phyloP scores from a whole-genome alignment of 495 filamentous ascomycete genomes.

The Penicillium diatomitis region DNA sequence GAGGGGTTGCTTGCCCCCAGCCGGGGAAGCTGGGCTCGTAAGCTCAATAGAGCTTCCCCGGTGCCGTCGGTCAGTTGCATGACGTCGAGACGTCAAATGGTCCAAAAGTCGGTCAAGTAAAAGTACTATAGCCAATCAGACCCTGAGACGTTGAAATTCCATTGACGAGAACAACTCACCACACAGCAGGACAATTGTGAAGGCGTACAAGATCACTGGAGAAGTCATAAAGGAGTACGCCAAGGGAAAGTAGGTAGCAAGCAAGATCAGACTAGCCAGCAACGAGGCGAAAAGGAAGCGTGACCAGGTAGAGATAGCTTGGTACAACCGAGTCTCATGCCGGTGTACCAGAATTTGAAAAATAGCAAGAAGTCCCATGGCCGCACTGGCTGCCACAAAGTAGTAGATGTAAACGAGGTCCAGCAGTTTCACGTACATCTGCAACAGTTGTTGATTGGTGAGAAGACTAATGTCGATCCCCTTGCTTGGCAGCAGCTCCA shows the following conservation, averaged over 20 bases:
- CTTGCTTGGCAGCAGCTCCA: slow-evolving; percentile 29
- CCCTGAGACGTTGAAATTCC: background rate
- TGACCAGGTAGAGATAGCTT: slow-evolving; percentile 18
- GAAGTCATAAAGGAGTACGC: slow-evolving; percentile 35
- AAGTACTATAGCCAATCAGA: slow-evolving; percentile 23
- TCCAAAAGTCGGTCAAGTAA: slow-evolving; percentile 38
- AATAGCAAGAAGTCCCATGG: slow-evolving; percentile 27
- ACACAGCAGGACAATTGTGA: slow-evolving; percentile 25
- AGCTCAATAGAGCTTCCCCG: slow-evolving; percentile 15
- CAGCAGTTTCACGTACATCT: slow-evolving; percentile 32
- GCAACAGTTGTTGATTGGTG: slow-evolving; percentile 23
- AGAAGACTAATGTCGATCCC: slow-evolving; percentile 20
- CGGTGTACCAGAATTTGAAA: slow-evolving; percentile 22
- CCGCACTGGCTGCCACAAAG: slow-evolving; percentile 27
- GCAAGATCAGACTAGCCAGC: slow-evolving; percentile 22
- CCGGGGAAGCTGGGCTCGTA: slow-evolving; percentile 1
- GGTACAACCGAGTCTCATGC: slow-evolving; percentile 13
- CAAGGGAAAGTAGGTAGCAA: slow-evolving; percentile 24
- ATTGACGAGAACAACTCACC: slow-evolving; percentile 19
- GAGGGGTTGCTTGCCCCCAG: background rate
- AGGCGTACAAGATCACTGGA: slow-evolving; percentile 34
- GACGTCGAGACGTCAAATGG: slow-evolving; percentile 12
- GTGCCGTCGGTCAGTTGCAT: slow-evolving; percentile 25
- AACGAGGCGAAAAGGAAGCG: slow-evolving; percentile 22
- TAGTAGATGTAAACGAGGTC: slow-evolving; percentile 36